These are phyloP conservation scores for Castanea sativa DNA, from an alignment of 306 rosid genomes.

Conservation along the genomic window DNA sequence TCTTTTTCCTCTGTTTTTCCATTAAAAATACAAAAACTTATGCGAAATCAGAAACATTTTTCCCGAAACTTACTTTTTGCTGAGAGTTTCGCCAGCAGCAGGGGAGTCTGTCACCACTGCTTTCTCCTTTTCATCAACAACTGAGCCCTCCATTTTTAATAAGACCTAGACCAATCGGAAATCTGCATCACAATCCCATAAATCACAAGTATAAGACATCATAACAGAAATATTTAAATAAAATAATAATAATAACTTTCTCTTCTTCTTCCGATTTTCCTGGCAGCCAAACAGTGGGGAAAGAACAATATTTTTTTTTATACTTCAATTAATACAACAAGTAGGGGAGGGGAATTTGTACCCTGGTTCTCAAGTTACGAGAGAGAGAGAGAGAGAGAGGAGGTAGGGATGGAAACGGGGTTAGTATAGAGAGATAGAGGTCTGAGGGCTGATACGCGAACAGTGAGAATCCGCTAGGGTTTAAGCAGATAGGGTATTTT, in stretches of 20 bases:
- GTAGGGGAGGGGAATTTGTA: no score
- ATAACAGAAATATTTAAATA: neutral
- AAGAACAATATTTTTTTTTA: no score
- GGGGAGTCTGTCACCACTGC: conserved; percentile 14
- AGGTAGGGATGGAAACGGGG: no score
- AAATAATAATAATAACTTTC: neutral
- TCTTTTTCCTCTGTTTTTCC: neutral
- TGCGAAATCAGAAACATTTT: neutral
- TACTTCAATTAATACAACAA: no score
- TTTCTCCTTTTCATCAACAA: conserved; percentile 23
- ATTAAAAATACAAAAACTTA: neutral
- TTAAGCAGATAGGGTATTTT: no score
- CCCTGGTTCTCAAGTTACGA: no score
- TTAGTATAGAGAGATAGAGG: no score
- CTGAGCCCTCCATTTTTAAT: conserved; percentile 17
- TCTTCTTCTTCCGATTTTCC: no score
- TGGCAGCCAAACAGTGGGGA: no score
- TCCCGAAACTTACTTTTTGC: conserved; percentile 44
- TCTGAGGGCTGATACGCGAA: no score
- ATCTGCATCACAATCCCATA: neutral
- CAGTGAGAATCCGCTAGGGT: no score
- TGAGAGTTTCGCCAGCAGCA: conserved; percentile 25
- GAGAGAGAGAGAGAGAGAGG: no score
- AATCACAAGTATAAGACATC: neutral
- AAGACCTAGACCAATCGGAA: neutral